Evolutionary conservation across 2,329 filamentous ascomycete species (phyloP), one percentile per base, ranked within the genome.

Genomic region (Cladophialophora carrionii): DNA sequence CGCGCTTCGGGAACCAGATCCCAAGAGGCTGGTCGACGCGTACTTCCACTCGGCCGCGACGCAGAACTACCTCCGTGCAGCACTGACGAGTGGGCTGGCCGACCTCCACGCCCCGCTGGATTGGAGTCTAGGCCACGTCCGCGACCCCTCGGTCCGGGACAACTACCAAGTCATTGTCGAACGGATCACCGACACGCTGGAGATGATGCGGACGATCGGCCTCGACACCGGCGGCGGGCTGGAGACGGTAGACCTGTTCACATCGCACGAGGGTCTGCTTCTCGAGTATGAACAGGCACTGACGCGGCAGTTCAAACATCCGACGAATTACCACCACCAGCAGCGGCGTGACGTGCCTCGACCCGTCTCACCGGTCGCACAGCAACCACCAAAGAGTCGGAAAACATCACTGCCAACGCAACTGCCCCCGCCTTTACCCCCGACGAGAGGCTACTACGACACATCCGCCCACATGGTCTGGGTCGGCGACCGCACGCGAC

Each of bases 11-110:
- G 85, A 85, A 46, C 88, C 96, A 37, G 92, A 98, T 74, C 94
- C 95, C 0, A 85, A 86, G 57, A 86, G 95, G 46, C 84, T 99
- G 7, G 90, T 98, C 46, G 88, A 90, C 68, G 95, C 95, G 3
- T 99, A 99, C 81, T 95, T 96, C 78, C 90, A 98, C 78, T 97
- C 94, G 0, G 91, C 95, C 2, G 91, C 92, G 8, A 99, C 95
- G 0, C 84, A 96, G 67, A 99, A 99, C 81, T 98, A 95, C 79
- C 86, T 97, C 67, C 88, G 95, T 54, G 88, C 90, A 17, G 88
- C 94, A 56, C 81, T 98, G 49, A 84, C 90, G 0, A 93, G 91
- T 2, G 95, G 95, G 17, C 90, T 99, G 68, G 95, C 95, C 5
- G 95, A 99, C 76, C 83, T 99, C 54, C 93, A 97, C 79, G 90